A percentile compares a stretch with the other conserved stretches of the same genome.
Evolutionary conservation across 1,284 basidiomycete genomes (phyloP).

Genomic region (Cryptococcus sp.): DNA sequence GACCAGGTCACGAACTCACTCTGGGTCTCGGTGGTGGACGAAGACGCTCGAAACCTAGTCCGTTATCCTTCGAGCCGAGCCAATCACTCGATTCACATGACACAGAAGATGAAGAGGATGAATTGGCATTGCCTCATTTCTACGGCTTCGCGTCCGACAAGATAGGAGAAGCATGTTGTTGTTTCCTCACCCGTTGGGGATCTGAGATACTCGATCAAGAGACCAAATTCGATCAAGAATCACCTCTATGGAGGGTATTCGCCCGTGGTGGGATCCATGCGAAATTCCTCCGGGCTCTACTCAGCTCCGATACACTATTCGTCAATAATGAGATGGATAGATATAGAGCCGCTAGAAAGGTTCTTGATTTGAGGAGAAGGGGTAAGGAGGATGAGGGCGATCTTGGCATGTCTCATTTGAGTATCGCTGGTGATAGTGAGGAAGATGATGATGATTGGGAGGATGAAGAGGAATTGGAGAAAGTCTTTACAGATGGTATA

Average conservation of each 20-base stretch:
- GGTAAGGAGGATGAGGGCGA: conserved; percentile 39
- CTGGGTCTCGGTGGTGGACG: not conserved
- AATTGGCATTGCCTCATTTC: conserved; percentile 52
- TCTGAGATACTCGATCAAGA: conserved; percentile 69
- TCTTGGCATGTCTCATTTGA: conserved; percentile 10
- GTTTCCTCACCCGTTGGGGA: conserved; percentile 85
- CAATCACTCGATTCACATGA: not conserved
- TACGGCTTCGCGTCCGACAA: conserved; percentile 82
- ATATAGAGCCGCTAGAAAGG: conserved; percentile 69
- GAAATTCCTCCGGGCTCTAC: conserved; percentile 66
- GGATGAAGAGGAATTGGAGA: conserved; percentile 51
- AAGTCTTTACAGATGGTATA: conserved; percentile 71
- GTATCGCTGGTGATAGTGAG: conserved; percentile 9
- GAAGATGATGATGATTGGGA: conserved; percentile 41
- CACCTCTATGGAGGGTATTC: conserved; percentile 52
- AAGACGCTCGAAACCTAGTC: not conserved
- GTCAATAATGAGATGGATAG: conserved; percentile 72
- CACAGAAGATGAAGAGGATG: conserved; percentile 1
- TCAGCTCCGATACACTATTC: conserved; percentile 77
- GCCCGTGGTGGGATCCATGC: conserved; percentile 65
- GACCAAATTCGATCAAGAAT: conserved; percentile 32
- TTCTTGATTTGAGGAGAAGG: conserved; percentile 66
- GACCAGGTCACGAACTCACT: not conserved
- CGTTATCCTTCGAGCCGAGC: not conserved
- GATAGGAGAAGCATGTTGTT: conserved; percentile 82